A percentile compares a stretch with the other conserved stretches of the same genome.
Conservation (phyloP, 2,329 filamentous ascomycete genomes). For the Myriangium duriaei region DNA sequence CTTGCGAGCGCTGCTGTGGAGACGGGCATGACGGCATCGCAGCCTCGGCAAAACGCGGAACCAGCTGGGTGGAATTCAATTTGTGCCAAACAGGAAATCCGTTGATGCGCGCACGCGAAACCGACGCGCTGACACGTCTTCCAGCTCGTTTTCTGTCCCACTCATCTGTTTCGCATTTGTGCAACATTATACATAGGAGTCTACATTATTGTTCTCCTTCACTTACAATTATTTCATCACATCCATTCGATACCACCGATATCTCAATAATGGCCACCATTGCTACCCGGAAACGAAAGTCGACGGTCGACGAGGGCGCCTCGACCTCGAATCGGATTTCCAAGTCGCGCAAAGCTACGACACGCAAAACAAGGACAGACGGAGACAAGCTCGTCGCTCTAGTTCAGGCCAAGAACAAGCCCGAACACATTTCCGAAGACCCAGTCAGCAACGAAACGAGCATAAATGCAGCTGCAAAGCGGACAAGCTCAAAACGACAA, state of each 20-base stretch:
- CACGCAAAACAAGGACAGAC: not conserved
- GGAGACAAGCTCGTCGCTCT: no score
- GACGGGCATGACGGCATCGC: no score
- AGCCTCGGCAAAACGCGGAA: not conserved
- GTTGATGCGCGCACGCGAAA: slow-evolving; percentile 4
- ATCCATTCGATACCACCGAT: not conserved
- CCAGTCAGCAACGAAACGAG: not conserved
- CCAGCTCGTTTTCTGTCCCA: no score
- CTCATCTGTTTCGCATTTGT: no score
- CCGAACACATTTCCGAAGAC: not conserved
- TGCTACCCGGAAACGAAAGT: not conserved
- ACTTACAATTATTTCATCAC: not conserved
- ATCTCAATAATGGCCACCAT: not conserved
- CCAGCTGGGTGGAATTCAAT: slow-evolving; percentile 6
- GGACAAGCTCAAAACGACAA: slow-evolving; percentile 6
- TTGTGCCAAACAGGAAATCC: slow-evolving; percentile 7
- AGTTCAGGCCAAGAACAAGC: no score
- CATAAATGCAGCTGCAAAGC: not conserved
- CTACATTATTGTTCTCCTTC: no score
- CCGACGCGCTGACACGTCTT: not conserved
- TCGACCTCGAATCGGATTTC: not conserved
- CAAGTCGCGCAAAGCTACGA: not conserved
- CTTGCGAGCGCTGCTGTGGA: no score
- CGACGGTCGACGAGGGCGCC: not conserved
- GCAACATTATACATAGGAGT: no score